Base-by-base conservation (phyloP, 345 rosid genomes). In the Dovyalis caffra region DNA sequence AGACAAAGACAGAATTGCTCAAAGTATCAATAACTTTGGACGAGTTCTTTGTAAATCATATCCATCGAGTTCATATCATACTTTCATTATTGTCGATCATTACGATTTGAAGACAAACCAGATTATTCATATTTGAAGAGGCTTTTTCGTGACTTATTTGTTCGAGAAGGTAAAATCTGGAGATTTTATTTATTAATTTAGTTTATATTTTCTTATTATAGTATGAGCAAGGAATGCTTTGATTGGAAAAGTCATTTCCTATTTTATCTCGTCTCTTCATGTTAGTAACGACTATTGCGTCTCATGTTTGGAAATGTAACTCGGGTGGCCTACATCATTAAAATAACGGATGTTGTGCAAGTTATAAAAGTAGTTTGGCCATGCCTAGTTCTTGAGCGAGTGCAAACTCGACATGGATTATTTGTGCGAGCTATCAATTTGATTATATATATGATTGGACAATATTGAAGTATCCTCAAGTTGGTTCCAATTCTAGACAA, bases 61-160 rank as follows among this genome's bases (percentile, higher is more conserved):
- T 69, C 82, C 82, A 51, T 69, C 78, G 82, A 79, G 64, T 79
- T 79, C 32, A 73, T 74, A 47, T 79, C 82, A 74, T 79, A 74
- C 75, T 79, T 79, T 51, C 78, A 74, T 53, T 79, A 79, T 40
- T 79, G 82, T 38, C 70, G 82, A 65, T 74, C 82, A 43, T 64
- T 79, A 76, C 51, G 78, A 25, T 79, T 79, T 43, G 82, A 79
- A 53, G 82, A 79, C 64, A 79, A 79, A 62, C 82, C 82, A 6
- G 82, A 79, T 56, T 79, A 79, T 56, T 69, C 78, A 10, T 79
- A 79, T 57, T 40, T 79, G 77, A 79, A 79, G 68, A 79, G 78
- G 33, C 78, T 79, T 53, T 79, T 73, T 49, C 78, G 82, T 12
- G 82, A 79, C n/a, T 65, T 74, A 51, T 79, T 79, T 68, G 71